phyloP scores from a whole-genome alignment of 371 early-diverging fungal species.

The Mortierella sp. region DNA sequence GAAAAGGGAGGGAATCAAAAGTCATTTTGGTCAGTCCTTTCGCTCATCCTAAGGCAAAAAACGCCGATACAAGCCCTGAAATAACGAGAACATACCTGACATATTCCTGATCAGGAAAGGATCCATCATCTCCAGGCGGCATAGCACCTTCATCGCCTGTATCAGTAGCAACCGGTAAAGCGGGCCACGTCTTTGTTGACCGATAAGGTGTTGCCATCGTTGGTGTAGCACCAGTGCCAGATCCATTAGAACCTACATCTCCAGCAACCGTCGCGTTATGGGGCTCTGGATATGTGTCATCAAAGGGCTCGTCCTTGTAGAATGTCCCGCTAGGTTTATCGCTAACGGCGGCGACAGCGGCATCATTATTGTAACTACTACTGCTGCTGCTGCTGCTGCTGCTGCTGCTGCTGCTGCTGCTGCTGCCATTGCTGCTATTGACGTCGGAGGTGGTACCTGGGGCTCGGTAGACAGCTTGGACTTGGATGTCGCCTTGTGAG shows the following conservation, averaged over 20 bases:
- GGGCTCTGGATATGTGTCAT: conserved; percentile 17
- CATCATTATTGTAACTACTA: not conserved
- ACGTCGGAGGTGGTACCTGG: not conserved
- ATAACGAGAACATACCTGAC: conserved; percentile 24
- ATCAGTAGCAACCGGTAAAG: not conserved
- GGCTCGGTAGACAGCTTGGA: not conserved
- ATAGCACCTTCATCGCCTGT: not conserved
- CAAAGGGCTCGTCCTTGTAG: conserved; percentile 15
- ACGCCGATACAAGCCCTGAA: not conserved
- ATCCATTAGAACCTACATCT: not conserved
- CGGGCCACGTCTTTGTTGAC: conserved; percentile 26
- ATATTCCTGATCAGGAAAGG: conserved; percentile 37
- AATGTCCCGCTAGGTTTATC: not conserved
- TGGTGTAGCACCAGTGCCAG: not conserved
- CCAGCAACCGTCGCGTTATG: not conserved
- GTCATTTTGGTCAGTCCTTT: not conserved
- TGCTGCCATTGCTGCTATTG: not conserved
- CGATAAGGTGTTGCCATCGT: not conserved
- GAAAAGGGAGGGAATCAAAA: not conserved
- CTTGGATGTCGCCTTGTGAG: not conserved
- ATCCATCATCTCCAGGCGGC: not conserved
- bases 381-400: not conserved
- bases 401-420: not conserved
- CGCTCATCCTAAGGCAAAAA: not conserved
- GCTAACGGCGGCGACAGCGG: not conserved